These are phyloP conservation scores for Metschnikowia peoriensis DNA, from an alignment of 805 yeast genomes.

Conservation along the genomic window DNA sequence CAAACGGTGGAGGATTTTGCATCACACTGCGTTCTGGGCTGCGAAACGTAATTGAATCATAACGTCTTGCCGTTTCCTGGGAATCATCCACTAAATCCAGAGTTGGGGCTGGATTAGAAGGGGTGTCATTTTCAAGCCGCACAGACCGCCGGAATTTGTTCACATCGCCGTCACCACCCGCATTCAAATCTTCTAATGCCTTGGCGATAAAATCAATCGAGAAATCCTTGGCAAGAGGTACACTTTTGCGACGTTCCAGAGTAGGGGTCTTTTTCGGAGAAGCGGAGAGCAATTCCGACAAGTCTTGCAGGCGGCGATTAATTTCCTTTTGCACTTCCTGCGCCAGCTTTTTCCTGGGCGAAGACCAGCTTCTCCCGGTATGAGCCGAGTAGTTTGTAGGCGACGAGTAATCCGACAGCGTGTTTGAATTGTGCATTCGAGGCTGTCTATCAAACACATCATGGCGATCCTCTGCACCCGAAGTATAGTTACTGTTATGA, in stretches of 20 bases:
- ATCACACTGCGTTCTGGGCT: slow-evolving; percentile 1
- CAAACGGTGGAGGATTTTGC: neutral
- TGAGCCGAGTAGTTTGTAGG: slow-evolving; percentile 33
- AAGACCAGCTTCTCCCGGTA: slow-evolving; percentile 40
- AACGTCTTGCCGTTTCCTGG: slow-evolving; percentile 37
- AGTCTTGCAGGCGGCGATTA: slow-evolving; percentile 26
- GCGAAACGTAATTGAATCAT: slow-evolving; percentile 30
- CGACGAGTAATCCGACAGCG: slow-evolving; percentile 34
- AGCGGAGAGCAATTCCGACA: slow-evolving; percentile 15
- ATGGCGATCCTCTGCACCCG: slow-evolving; percentile 13
- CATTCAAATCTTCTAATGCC: slow-evolving; percentile 44
- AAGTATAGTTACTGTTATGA: slow-evolving; percentile 13
- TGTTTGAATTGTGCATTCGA: slow-evolving; percentile 11
- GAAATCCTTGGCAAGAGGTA: slow-evolving; percentile 42
- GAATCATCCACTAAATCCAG: slow-evolving; percentile 37
- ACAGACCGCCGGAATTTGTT: slow-evolving; percentile 40
- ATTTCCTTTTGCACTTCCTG: slow-evolving; percentile 38
- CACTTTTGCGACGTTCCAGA: slow-evolving; percentile 13
- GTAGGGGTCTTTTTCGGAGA: slow-evolving; percentile 24
- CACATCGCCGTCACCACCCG: slow-evolving; percentile 46
- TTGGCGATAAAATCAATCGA: slow-evolving; percentile 46
- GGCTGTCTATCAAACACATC: slow-evolving; percentile 16
- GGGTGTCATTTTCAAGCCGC: slow-evolving; percentile 14
- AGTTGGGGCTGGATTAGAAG: slow-evolving; percentile 14
- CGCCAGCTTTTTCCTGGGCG: slow-evolving; percentile 39